phyloP scores from a whole-genome alignment of 805 yeast species.

The Starmerella bacillaris region DNA sequence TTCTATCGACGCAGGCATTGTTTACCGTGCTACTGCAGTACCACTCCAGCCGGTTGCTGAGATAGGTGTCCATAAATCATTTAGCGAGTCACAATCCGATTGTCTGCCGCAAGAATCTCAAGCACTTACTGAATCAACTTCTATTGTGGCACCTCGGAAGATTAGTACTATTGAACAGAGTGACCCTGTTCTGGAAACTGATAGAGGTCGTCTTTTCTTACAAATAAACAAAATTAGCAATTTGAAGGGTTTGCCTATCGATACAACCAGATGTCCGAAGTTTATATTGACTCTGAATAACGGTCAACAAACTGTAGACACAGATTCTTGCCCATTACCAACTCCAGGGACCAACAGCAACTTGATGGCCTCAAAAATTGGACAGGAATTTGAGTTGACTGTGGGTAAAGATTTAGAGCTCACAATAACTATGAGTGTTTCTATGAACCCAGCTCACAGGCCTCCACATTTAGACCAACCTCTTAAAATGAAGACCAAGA shows the following conservation, averaged over 20 bases:
- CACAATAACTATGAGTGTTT: slow-evolving; percentile 45
- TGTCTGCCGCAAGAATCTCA: too few relatives aligned
- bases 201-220: slow-evolving; percentile 18
- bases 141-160: background rate
- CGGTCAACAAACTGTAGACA: slow-evolving; percentile 19
- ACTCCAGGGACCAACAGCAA: slow-evolving; percentile 11
- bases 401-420: slow-evolving; percentile 46
- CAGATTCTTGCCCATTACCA: slow-evolving; percentile 15
- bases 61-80: background rate
- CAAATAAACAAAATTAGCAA: slow-evolving; percentile 16
- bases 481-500: background rate
- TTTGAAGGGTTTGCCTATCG: slow-evolving; percentile 17
- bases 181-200: slow-evolving; percentile 17
- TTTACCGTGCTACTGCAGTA: background rate
- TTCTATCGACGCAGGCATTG: background rate
- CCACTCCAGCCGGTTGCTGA: background rate
- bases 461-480: slow-evolving; percentile 6
- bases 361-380: slow-evolving; percentile 11
- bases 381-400: slow-evolving; percentile 62
- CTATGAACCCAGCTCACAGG: slow-evolving; percentile 32
- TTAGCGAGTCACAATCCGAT: too few relatives aligned
- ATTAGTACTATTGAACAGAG: slow-evolving; percentile 10
- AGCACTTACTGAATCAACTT: background rate
- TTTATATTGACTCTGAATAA: slow-evolving; percentile 18
- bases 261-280: slow-evolving; percentile 15